Percentiles rank a stretch among this genome's conserved stretches.
Evolutionary conservation across 176 grass and related monocot genomes (phyloP).

Genomic region (Triticum turgidum): DNA sequence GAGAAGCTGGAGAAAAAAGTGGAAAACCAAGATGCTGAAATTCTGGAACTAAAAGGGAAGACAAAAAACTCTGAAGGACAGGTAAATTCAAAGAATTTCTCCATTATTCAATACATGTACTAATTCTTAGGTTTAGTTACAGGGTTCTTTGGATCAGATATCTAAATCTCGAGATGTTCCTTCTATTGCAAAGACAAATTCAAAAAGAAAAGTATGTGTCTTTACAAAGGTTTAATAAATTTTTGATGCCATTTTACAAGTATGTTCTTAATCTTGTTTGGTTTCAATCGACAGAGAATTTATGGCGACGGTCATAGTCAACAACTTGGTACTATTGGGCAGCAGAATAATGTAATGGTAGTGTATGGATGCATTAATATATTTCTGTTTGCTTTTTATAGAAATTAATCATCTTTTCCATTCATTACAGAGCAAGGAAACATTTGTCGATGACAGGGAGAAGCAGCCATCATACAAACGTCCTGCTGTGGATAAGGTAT

Average conservation of each 20-base stretch:
- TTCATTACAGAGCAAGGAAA: not conserved
- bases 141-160: not conserved
- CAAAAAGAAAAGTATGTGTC: not conserved
- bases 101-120: not conserved
- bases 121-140: not conserved
- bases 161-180: not conserved
- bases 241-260: not conserved
- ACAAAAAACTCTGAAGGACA: not conserved
- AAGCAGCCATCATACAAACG: not conserved
- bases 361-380: not conserved
- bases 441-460: not conserved
- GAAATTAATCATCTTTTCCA: not conserved
- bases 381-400: not conserved
- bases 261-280: not conserved
- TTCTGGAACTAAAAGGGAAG: slow-evolving; percentile 17
- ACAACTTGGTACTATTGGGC: not conserved
- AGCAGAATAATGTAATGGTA: not conserved
- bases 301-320: not conserved
- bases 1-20: not conserved
- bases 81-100: not conserved
- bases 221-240: not conserved
- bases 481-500: not conserved
- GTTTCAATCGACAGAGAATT: not conserved
- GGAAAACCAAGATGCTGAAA: not conserved
- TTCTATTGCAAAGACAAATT: not conserved